A percentile compares a stretch with the other conserved stretches of the same genome.
phyloP scores from a whole-genome alignment of 73 alveolate species.

The Tetrahymena elliotti region DNA sequence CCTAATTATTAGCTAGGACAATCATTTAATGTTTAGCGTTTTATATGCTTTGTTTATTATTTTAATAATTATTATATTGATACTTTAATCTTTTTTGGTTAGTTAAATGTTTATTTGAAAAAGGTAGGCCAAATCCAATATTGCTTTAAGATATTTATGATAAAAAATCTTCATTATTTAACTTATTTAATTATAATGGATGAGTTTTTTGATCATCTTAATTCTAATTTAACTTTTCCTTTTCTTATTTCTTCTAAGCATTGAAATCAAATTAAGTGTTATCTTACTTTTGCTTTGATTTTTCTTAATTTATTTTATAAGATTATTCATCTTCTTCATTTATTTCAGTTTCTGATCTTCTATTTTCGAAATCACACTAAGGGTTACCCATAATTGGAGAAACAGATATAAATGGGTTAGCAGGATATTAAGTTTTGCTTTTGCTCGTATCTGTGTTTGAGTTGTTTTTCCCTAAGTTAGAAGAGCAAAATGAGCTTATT shows the following conservation, averaged over 20 bases:
- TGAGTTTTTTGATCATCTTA: background rate
- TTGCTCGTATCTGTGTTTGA: background rate
- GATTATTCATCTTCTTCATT: background rate
- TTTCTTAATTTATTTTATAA: background rate
- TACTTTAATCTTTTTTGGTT: no score
- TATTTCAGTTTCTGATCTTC: background rate
- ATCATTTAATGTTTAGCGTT: background rate
- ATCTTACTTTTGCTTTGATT: background rate
- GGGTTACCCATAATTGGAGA: background rate
- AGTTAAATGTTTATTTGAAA: no score
- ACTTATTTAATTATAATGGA: background rate
- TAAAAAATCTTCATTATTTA: background rate
- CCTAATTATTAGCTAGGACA: background rate
- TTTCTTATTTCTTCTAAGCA: no score
- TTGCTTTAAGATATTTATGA: background rate
- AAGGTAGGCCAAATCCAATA: background rate
- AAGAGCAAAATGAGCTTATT: background rate
- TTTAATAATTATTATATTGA: background rate
- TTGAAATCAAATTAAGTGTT: background rate
- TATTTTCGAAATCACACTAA: background rate
- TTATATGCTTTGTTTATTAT: background rate
- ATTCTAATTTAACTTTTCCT: no score
- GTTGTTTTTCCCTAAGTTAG: background rate
- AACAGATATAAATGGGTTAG: background rate
- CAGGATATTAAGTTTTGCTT: background rate